Evolutionary conservation across 2,329 filamentous ascomycete genomes (phyloP), one percentile per base, ranked within the genome.

Genomic region (Helicocarpus griseus): DNA sequence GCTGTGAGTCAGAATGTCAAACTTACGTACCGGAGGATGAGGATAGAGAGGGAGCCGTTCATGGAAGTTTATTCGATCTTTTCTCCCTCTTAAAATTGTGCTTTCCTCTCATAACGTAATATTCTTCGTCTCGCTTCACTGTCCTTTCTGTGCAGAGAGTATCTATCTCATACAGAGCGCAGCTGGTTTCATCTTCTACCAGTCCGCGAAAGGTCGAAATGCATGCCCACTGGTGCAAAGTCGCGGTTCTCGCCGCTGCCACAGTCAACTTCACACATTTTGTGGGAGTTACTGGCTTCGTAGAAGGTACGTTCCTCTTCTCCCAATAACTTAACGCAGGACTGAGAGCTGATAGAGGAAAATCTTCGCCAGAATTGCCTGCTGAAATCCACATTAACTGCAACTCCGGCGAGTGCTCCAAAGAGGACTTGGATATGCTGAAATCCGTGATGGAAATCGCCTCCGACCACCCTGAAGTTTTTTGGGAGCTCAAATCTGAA

Each of bases 401-500:
- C 22, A 9, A 5, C 14, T 24, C 40, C 3, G 40, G 36, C 19
- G 6, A 35, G 17, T 45, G 40, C 29, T 36, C 21, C 9, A 17
- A 46, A 21, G 22, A 6, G 8, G 40, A 51, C 36, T 5, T 46
- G 9, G 49, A 38, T 14, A 21, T 2, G 17, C 35, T 51, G 14
- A 36, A 14, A 17, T 8, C 17, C 26, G 14, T n/a, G 7, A 9
- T 46, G 8, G 41, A 40, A 29, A 22, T 21, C 22, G 21, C 41
- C 4, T 22, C 38, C 13, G 41, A 49, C 4, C 44, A 55, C 9
- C 45, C 53, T 3, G 51, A 50, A 8, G 40, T 35, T 40, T 29
- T 22, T 14, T 54, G 43, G 46, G 46, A 53, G n/a, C 22, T 51
- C 29, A 53, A 41, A 19, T 47, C 40, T 39, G 26, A 52, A 31